Conservation (phyloP, 257 asterid genomes). For the Solanum corneliomulleri region DNA sequence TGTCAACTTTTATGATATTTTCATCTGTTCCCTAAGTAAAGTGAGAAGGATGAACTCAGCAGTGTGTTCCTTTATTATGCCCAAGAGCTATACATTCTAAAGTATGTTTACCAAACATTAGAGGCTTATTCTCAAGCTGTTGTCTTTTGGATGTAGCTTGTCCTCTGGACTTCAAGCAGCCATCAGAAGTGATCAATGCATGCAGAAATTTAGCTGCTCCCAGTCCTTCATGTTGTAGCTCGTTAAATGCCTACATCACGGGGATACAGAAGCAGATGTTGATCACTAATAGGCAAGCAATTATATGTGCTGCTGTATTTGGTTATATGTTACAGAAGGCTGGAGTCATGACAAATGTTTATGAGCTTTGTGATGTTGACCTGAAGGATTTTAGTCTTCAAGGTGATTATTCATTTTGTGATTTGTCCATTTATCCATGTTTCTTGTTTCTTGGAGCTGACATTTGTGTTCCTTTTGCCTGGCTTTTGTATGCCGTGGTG, state of each 20-base stretch:
- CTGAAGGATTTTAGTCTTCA: conserved; percentile 95
- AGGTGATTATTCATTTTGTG: conserved; percentile 32
- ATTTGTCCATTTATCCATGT: not conserved
- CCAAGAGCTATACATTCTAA: not conserved
- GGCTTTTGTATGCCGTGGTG: conserved; percentile 14
- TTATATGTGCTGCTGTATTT: conserved; percentile 65
- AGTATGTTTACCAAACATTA: not conserved
- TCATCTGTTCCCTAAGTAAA: not conserved
- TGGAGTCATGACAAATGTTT: conserved; percentile 78
- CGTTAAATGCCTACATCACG: conserved; percentile 58
- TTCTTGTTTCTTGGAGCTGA: conserved; percentile 14
- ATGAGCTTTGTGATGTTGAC: conserved; percentile 93
- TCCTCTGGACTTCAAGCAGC: conserved; percentile 75
- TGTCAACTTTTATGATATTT: not conserved
- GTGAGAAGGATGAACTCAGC: not conserved
- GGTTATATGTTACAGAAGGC: conserved; percentile 85
- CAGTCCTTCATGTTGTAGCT: conserved; percentile 82
- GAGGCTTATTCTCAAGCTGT: not conserved
- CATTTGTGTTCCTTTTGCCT: not conserved
- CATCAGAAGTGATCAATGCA: conserved; percentile 67
- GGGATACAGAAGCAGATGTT: conserved; percentile 81
- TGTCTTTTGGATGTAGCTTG: conserved; percentile 45
- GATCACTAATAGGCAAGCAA: conserved; percentile 91
- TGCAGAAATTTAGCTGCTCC: conserved; percentile 76
- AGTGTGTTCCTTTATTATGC: not conserved